Evolutionary conservation across 768 basidiomycete species (phyloP).

Genomic region (Coprinellus aureogranulatus): DNA sequence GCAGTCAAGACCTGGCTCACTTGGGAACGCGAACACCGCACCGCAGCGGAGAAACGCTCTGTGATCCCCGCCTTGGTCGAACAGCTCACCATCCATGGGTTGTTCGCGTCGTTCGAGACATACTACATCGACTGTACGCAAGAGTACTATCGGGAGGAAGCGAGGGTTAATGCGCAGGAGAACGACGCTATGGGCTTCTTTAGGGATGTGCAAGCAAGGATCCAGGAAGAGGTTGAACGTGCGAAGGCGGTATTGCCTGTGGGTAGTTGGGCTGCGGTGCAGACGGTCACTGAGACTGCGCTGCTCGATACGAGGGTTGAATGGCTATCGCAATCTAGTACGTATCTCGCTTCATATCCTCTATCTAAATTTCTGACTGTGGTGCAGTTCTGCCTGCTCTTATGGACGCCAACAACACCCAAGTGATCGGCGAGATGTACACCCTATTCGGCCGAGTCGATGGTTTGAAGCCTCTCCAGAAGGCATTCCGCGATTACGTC

Average conservation of each 20-base stretch:
- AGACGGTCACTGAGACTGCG: constrained; percentile 53
- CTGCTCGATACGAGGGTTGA: constrained; percentile 43
- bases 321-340: constrained; percentile 36
- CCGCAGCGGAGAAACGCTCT: constrained; percentile 28
- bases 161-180: constrained; percentile 37
- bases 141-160: constrained; percentile 55
- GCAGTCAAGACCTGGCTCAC: constrained; percentile 52
- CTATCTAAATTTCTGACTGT: neutral
- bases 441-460: constrained; percentile 57
- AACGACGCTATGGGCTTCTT: constrained; percentile 55
- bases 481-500: constrained; percentile 50
- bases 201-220: constrained; percentile 40
- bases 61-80: constrained; percentile 50
- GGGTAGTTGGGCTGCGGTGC: constrained; percentile 47
- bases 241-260: constrained; percentile 49
- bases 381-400: constrained; percentile 51
- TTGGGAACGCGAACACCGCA: constrained; percentile 51
- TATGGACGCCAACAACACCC: constrained; percentile 45
- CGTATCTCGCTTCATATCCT: constrained; percentile 10
- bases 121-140: constrained; percentile 50
- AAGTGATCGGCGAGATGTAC: constrained; percentile 54
- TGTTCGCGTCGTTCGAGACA: constrained; percentile 61
- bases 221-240: constrained; percentile 58
- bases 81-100: constrained; percentile 54
- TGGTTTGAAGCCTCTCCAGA: constrained; percentile 50